Conservation (phyloP, 257 asterid species). For the Dorcoceras hygrometricum region DNA sequence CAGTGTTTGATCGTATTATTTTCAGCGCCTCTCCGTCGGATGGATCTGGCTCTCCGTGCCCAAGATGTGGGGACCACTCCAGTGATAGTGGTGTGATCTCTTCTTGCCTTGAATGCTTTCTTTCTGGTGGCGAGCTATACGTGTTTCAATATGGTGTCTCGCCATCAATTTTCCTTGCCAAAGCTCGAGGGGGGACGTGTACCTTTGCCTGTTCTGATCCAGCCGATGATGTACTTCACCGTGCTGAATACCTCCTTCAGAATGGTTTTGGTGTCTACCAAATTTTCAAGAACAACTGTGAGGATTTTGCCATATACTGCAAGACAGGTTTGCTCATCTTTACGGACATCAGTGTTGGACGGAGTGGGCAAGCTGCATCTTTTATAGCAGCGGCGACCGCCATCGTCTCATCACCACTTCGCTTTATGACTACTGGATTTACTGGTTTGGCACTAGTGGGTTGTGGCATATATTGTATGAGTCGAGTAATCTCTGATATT, state of each 20-base stretch:
- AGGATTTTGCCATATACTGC: conserved; percentile 87
- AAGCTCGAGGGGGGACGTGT: conserved; percentile 89
- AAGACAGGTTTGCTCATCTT: conserved; percentile 75
- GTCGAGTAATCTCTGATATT: conserved; percentile 67
- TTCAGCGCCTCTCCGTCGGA: conserved; percentile 68
- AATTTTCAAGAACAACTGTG: conserved; percentile 81
- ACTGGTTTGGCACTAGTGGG: conserved; percentile 55
- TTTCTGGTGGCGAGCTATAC: conserved; percentile 62
- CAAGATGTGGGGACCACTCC: conserved; percentile 71
- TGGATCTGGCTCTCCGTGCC: conserved; percentile 58
- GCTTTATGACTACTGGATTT: conserved; percentile 59
- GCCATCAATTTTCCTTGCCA: conserved; percentile 52
- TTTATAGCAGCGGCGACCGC: conserved; percentile 64
- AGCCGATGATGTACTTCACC: conserved; percentile 53
- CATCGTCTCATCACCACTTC: conserved; percentile 67
- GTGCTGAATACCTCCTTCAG: conserved; percentile 69
- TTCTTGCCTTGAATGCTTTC: conserved; percentile 90
- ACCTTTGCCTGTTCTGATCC: conserved; percentile 72
- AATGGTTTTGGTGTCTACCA: conserved; percentile 76
- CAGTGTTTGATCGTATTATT: conserved; percentile 52
- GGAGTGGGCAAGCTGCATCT: conserved; percentile 84
- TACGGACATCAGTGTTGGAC: conserved; percentile 54
- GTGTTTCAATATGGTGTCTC: conserved; percentile 59
- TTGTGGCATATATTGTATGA: conserved; percentile 64
- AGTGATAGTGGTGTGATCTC: conserved; percentile 60